Conservation (phyloP, 1,139 yeast genomes). For the Kodamaea suecica region DNA sequence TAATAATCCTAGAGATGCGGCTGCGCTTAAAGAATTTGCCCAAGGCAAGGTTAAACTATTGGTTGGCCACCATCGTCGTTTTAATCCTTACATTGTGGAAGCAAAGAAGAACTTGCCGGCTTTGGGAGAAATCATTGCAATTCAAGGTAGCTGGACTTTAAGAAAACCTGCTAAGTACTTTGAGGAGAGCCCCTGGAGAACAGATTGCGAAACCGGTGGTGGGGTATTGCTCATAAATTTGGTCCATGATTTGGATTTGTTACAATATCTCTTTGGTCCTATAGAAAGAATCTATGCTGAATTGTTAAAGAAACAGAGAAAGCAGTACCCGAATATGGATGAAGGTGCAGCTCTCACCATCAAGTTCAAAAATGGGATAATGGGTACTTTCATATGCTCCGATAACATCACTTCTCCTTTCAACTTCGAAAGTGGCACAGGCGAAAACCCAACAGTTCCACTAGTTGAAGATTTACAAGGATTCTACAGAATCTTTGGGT, state of each 20-base stretch:
- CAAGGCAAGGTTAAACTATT: slow-evolving; percentile 25
- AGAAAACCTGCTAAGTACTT: slow-evolving; percentile 34
- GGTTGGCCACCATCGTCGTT: slow-evolving; percentile 42
- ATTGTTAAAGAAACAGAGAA: slow-evolving; percentile 30
- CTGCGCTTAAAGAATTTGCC: slow-evolving; percentile 27
- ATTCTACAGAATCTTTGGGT: slow-evolving; percentile 37
- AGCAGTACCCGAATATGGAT: slow-evolving; percentile 30
- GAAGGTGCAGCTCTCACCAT: slow-evolving; percentile 41
- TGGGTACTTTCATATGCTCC: slow-evolving; percentile 40
- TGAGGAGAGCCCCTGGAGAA: slow-evolving; percentile 35
- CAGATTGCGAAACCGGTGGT: slow-evolving; percentile 32
- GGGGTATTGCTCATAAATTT: slow-evolving; percentile 39
- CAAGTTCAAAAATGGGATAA: slow-evolving; percentile 30
- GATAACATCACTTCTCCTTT: slow-evolving; percentile 41
- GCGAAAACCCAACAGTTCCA: slow-evolving; percentile 42
- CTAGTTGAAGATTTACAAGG: slow-evolving; percentile 28
- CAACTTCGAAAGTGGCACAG: slow-evolving; percentile 40
- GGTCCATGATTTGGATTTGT: slow-evolving; percentile 40
- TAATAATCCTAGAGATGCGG: slow-evolving; percentile 30
- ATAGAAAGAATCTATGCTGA: slow-evolving; percentile 39
- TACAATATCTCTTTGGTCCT: slow-evolving; percentile 39
- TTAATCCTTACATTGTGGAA: slow-evolving; percentile 36
- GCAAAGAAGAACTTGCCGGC: slow-evolving; percentile 29
- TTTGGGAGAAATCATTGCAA: slow-evolving; percentile 34
- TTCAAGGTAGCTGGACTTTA: slow-evolving; percentile 42